Evolutionary conservation across 2,329 filamentous ascomycete species (phyloP).

Genomic region (Mycosphaerelloides madeirae): DNA sequence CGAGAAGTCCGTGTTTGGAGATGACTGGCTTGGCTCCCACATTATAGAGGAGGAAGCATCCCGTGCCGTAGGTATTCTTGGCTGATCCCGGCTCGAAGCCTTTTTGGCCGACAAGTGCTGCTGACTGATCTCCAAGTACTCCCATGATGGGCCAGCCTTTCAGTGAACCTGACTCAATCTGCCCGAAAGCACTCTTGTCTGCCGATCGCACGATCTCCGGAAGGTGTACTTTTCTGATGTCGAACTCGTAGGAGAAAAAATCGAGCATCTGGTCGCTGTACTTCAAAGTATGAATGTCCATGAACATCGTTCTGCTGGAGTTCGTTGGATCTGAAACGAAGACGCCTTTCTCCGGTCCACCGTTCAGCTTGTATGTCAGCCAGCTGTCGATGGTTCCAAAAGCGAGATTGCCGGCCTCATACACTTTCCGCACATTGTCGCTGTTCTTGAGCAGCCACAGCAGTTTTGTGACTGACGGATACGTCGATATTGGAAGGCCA

Average conservation of each 20-base stretch:
- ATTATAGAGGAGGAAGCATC: constrained; percentile 85
- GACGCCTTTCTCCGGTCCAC: constrained; percentile 54
- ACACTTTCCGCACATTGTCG: constrained; percentile 64
- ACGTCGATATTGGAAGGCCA: constrained; percentile 80
- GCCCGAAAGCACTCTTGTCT: constrained; percentile 67
- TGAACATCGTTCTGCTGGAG: constrained; percentile 89
- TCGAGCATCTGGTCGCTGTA: constrained; percentile 73
- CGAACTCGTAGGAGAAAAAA: constrained; percentile 67
- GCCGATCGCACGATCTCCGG: constrained; percentile 83
- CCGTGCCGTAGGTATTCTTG: constrained; percentile 89
- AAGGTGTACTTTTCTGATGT: constrained; percentile 64
- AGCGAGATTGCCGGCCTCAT: constrained; percentile 68
- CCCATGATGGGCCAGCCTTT: constrained; percentile 70
- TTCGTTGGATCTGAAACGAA: constrained; percentile 85
- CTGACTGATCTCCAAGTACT: constrained; percentile 81
- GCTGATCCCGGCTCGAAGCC: constrained; percentile 76
- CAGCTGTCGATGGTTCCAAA: constrained; percentile 88
- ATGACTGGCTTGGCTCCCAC: constrained; percentile 80
- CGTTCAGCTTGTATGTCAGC: constrained; percentile 81
- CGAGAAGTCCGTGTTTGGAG: constrained; percentile 73
- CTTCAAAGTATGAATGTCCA: constrained; percentile 74
- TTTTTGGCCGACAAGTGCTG: constrained; percentile 66
- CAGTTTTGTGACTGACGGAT: constrained; percentile 81
- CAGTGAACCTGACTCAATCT: constrained; percentile 60
- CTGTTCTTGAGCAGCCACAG: constrained; percentile 75